Evolutionary conservation across 305 asterid species (phyloP).

Genomic region (Fraxinus baroniana): DNA sequence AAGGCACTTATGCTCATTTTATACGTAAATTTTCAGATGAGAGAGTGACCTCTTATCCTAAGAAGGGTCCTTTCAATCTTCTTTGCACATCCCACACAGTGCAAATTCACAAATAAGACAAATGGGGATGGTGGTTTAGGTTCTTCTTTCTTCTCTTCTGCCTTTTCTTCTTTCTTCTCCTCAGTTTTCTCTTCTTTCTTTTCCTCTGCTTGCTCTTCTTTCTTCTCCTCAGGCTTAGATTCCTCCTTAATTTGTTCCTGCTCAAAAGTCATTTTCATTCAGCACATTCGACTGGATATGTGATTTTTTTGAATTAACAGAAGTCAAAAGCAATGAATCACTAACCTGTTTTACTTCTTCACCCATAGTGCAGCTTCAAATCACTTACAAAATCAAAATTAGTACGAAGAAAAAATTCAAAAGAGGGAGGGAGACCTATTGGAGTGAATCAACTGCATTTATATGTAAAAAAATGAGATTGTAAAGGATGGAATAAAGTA

Average conservation of each 20-base stretch:
- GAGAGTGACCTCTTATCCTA: constrained; percentile 61
- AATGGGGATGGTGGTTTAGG: constrained; percentile 62
- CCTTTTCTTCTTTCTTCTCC: constrained; percentile 7
- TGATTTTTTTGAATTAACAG: neutral
- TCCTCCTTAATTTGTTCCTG: constrained; percentile 46
- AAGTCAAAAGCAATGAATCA: constrained; percentile 14
- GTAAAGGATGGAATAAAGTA: neutral
- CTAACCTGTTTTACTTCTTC: constrained; percentile 72
- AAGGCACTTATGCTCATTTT: neutral
- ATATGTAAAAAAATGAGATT: neutral
- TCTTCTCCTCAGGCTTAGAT: constrained; percentile 16
- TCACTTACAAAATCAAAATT: neutral
- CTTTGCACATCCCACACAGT: constrained; percentile 90
- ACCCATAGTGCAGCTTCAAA: constrained; percentile 44
- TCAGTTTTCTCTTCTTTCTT: neutral
- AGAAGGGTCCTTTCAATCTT: constrained; percentile 72
- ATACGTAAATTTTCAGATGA: neutral
- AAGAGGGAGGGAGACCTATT: constrained; percentile 26
- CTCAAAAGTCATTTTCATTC: neutral
- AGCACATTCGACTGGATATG: neutral
- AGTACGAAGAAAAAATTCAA: constrained; percentile 9
- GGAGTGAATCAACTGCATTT: constrained; percentile 25
- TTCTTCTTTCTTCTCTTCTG: constrained; percentile 46
- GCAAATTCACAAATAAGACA: constrained; percentile 73
- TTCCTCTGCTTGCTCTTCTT: neutral